Conservation (phyloP, 176 grass and related monocot genomes). For the maize (Zea mays) region DNA sequence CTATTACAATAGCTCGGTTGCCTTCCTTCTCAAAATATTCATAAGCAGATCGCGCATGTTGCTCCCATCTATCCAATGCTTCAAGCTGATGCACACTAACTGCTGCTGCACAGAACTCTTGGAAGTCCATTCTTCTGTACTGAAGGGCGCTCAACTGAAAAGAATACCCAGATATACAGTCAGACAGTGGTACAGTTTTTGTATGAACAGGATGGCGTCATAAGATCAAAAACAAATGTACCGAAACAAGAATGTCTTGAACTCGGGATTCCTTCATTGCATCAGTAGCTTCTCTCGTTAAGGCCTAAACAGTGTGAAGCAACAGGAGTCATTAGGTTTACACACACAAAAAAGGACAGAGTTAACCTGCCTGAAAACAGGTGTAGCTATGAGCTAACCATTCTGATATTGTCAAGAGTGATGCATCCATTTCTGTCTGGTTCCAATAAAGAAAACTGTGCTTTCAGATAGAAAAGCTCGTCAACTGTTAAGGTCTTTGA, state of each 20-base stretch:
- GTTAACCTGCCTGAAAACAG: not conserved
- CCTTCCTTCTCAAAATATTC: constrained; percentile 81
- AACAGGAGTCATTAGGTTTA: constrained; percentile 21
- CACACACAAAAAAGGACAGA: not conserved
- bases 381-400: constrained; percentile 44
- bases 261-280: no score
- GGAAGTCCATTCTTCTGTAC: constrained; percentile 87
- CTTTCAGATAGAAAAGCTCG: constrained; percentile 80
- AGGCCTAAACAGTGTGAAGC: constrained; percentile 40
- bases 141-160: constrained; percentile 72
- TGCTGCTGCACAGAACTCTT: constrained; percentile 76
- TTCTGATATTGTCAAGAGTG: constrained; percentile 51
- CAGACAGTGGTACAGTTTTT: no score
- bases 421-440: constrained; percentile 54
- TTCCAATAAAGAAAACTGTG: constrained; percentile 69
- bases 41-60: constrained; percentile 73
- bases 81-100: constrained; percentile 82
- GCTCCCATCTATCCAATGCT: constrained; percentile 85
- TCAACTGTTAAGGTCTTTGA: constrained; percentile 79
- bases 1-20: constrained; percentile 15
- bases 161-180: not conserved
- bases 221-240: no score
- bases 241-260: no score
- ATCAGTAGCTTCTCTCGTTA: not conserved
- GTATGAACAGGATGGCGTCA: no score